These are phyloP conservation scores for Russula griseocarnosa DNA, from an alignment of 768 basidiomycete species.

Conservation along the genomic window DNA sequence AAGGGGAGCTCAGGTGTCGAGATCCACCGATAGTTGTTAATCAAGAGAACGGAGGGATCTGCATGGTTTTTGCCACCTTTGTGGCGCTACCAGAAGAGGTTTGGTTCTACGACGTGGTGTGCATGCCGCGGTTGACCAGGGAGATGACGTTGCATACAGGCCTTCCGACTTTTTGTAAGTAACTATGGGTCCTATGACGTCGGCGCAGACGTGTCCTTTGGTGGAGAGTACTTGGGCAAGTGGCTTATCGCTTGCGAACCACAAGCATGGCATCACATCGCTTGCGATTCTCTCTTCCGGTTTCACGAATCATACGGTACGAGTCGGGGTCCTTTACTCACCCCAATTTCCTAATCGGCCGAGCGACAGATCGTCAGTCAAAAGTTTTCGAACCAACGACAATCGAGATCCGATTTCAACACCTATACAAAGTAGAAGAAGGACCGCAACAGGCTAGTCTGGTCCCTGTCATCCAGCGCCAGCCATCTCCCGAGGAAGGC, in stretches of 20 bases:
- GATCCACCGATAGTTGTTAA: constrained; percentile 1
- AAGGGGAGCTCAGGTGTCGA: constrained; percentile 17
- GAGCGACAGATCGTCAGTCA: constrained; percentile 6
- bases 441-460: neutral
- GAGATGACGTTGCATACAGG: neutral
- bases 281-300: constrained; percentile 15
- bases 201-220: constrained; percentile 11
- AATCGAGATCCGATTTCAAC: constrained; percentile 12
- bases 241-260: constrained; percentile 19
- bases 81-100: constrained; percentile 16
- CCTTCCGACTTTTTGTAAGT: constrained; percentile 10
- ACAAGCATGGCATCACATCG: constrained; percentile 15
- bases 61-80: constrained; percentile 13
- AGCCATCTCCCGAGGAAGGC: constrained; percentile 8
- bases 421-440: neutral
- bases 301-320: constrained; percentile 16
- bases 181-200: constrained; percentile 11
- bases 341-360: neutral
- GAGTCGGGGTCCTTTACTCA: neutral
- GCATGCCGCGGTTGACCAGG: neutral
- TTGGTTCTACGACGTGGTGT: neutral
- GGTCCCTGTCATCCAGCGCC: constrained; percentile 3
- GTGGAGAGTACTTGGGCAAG: constrained; percentile 13
- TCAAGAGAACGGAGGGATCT: neutral
- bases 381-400: constrained; percentile 8